A percentile compares a stretch with the other conserved stretches of the same genome.
Evolutionary conservation across 345 rosid species (phyloP).

Genomic region (Theobroma cacao): DNA sequence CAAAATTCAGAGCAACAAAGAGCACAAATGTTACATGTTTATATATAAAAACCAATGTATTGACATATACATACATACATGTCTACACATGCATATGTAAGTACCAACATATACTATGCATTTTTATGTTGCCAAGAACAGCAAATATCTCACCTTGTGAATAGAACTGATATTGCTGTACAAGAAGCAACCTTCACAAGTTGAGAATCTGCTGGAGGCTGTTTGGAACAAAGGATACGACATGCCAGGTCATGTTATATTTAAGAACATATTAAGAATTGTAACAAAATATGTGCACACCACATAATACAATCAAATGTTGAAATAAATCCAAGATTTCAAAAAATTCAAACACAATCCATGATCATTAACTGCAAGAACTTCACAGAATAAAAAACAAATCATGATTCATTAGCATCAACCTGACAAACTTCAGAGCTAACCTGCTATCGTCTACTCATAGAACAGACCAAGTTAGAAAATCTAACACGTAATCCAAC

Average conservation of each 20-base stretch:
- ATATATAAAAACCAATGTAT: background rate
- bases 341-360: background rate
- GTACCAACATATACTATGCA: background rate
- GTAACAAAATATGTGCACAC: background rate
- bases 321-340: background rate
- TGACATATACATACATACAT: background rate
- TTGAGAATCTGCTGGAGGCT: slow-evolving; percentile 66
- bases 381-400: background rate
- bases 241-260: background rate
- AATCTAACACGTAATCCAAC: background rate
- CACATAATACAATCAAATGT: background rate
- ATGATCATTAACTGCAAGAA: background rate
- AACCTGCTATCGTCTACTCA: background rate
- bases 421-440: background rate
- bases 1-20: background rate
- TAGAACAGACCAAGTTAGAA: background rate
- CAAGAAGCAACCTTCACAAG: slow-evolving; percentile 78
- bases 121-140: background rate
- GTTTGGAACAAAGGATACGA: slow-evolving; percentile 23
- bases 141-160: slow-evolving; percentile 52
- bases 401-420: background rate
- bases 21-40: background rate
- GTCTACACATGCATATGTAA: background rate
- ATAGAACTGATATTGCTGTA: slow-evolving; percentile 62
- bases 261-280: background rate